Evolutionary conservation across 495 filamentous ascomycete species (phyloP).

Genomic region (Lepidopterella palustris): DNA sequence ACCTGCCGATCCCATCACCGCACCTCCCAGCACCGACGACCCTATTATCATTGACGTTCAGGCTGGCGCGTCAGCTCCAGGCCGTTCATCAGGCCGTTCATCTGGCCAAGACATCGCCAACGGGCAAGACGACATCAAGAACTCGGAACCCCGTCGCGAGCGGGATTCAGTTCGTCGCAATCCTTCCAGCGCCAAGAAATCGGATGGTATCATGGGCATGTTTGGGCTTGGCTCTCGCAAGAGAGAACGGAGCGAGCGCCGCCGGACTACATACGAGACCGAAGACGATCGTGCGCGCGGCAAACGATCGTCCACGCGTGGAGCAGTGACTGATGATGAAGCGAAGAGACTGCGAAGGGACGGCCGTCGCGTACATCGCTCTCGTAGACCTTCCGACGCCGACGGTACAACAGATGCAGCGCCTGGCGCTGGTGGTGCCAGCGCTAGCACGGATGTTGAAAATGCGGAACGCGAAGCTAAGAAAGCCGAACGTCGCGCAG

Average conservation of each 20-base stretch:
- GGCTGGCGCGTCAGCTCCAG: constrained; percentile 17
- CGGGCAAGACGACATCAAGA: neutral
- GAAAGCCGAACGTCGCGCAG: constrained; percentile 24
- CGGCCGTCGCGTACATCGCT: constrained; percentile 19
- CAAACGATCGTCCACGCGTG: constrained; percentile 26
- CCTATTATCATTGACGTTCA: constrained; percentile 17
- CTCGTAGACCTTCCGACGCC: constrained; percentile 2
- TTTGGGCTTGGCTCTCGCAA: constrained; percentile 28
- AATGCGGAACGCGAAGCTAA: constrained; percentile 27
- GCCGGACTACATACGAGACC: constrained; percentile 23
- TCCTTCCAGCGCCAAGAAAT: constrained; percentile 10
- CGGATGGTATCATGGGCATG: constrained; percentile 28
- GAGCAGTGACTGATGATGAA: constrained; percentile 24
- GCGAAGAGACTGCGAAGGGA: constrained; percentile 26
- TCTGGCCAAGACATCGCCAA: neutral
- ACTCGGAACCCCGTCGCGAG: neutral
- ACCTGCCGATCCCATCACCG: constrained; percentile 23
- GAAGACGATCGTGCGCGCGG: constrained; percentile 28
- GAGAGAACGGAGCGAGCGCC: constrained; percentile 14
- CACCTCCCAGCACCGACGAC: constrained; percentile 29
- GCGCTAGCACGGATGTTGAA: constrained; percentile 20
- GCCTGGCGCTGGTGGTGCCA: constrained; percentile 4
- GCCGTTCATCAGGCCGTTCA: constrained; percentile 8
- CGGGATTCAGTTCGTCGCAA: neutral
- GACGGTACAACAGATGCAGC: constrained; percentile 10